Conservation (phyloP, 768 basidiomycete species). For the Baorangia bicolor region DNA sequence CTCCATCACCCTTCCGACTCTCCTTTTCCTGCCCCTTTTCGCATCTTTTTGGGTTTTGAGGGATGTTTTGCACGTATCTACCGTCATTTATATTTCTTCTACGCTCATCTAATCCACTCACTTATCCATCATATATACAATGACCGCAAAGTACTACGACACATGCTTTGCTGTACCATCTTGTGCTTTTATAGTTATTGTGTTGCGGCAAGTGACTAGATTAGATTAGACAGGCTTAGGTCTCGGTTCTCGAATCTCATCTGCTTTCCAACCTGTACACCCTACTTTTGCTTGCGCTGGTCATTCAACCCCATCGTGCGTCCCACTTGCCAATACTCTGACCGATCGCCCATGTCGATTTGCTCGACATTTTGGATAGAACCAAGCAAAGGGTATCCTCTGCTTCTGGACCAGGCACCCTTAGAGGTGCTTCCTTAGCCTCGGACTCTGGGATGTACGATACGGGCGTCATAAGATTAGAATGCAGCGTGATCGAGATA, state of each 20-base stretch:
- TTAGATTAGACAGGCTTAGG: constrained; percentile 33
- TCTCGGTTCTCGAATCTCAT: constrained; percentile 22
- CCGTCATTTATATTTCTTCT: constrained; percentile 21
- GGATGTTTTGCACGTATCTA: constrained; percentile 17
- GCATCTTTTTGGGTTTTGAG: constrained; percentile 14
- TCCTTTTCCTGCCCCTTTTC: constrained; percentile 10
- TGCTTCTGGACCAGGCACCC: constrained; percentile 47
- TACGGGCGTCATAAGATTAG: constrained; percentile 46
- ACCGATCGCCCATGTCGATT: constrained; percentile 40
- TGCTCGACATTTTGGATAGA: constrained; percentile 23
- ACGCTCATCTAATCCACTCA: constrained; percentile 34
- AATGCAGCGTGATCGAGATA: constrained; percentile 34
- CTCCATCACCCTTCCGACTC: neutral
- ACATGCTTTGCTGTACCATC: constrained; percentile 34
- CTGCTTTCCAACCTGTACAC: constrained; percentile 42
- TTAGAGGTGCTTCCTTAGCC: constrained; percentile 31
- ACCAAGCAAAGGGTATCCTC: constrained; percentile 55
- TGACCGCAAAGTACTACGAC: constrained; percentile 24
- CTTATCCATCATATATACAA: constrained; percentile 37
- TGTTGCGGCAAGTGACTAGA: constrained; percentile 32
- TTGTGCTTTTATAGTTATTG: constrained; percentile 32
- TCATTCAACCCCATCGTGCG: constrained; percentile 38
- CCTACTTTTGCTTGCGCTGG: constrained; percentile 20
- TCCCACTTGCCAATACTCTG: constrained; percentile 47
- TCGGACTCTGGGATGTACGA: constrained; percentile 42